phyloP scores from a whole-genome alignment of 2,329 filamentous ascomycete species.

The Ceratocystis cubensis region DNA sequence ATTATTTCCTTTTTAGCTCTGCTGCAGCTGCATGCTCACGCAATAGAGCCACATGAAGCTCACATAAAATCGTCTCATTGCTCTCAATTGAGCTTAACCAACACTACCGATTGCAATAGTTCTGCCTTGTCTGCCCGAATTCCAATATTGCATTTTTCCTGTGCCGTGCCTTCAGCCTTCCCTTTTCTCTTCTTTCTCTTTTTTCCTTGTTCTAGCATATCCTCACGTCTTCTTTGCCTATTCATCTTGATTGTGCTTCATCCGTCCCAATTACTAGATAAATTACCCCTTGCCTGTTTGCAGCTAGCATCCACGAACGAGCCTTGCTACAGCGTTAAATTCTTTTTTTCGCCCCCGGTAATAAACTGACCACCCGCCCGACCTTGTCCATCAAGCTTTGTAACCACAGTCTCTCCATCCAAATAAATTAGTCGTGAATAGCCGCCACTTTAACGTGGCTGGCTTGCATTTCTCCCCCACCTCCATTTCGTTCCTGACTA shows the following conservation, averaged over 20 bases:
- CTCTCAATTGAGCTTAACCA: no score
- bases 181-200: not conserved
- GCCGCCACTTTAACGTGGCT: constrained; percentile 22
- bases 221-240: not conserved
- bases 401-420: not conserved
- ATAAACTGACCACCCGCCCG: not conserved
- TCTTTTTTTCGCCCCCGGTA: not conserved
- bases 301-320: not conserved
- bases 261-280: not conserved
- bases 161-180: not conserved
- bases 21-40: no score
- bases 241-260: not conserved
- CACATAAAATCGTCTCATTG: no score
- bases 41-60: no score
- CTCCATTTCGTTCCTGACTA: not conserved
- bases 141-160: not conserved
- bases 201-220: not conserved
- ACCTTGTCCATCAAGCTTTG: constrained; percentile 3
- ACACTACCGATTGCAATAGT: no score
- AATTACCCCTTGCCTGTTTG: not conserved
- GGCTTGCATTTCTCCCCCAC: not conserved
- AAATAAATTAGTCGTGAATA: constrained; percentile 16
- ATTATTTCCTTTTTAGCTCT: not conserved
- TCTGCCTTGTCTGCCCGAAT: not conserved
- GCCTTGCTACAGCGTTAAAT: not conserved